These are phyloP conservation scores for Lodderomyces metapsilosis DNA, from an alignment of 1,139 yeast genomes.

Conservation along the genomic window DNA sequence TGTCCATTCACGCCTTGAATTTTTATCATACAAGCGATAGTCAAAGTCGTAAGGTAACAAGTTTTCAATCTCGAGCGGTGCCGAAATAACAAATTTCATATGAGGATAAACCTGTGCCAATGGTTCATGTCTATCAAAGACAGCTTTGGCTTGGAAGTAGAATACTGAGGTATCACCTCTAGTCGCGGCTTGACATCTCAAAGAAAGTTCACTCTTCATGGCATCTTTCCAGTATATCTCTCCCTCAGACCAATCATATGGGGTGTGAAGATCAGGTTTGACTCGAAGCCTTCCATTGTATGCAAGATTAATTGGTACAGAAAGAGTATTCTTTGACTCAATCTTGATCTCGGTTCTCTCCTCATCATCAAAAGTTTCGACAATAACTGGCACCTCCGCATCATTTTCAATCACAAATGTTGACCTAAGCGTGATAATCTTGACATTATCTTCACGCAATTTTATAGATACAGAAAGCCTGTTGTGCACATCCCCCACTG, in stretches of 20 bases:
- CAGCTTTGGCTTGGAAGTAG: conserved; percentile 75
- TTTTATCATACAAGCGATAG: conserved; percentile 77
- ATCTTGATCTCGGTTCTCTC: conserved; percentile 33
- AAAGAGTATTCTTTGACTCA: conserved; percentile 51
- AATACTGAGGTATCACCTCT: conserved; percentile 44
- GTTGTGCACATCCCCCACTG: conserved; percentile 62
- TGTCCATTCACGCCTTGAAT: conserved; percentile 67
- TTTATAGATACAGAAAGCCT: conserved; percentile 70
- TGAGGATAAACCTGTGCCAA: conserved; percentile 80
- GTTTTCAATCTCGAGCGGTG: conserved; percentile 86
- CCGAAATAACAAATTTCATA: conserved; percentile 72
- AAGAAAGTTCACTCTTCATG: conserved; percentile 45
- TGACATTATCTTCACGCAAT: conserved; percentile 74
- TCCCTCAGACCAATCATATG: conserved; percentile 67
- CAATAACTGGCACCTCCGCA: conserved; percentile 60
- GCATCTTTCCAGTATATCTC: conserved; percentile 66
- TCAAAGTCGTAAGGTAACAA: conserved; percentile 78
- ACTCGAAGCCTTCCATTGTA: conserved; percentile 58
- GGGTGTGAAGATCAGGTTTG: conserved; percentile 55
- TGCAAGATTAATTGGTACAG: conserved; percentile 74
- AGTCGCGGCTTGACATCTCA: conserved; percentile 55
- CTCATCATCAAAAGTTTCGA: conserved; percentile 27
- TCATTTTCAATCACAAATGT: conserved; percentile 70
- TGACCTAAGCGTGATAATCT: conserved; percentile 72
- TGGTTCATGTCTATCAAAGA: conserved; percentile 62